These are phyloP conservation scores for Nakaseomyces glabratus DNA, from an alignment of 1,139 yeast genomes.

Conservation along the genomic window DNA sequence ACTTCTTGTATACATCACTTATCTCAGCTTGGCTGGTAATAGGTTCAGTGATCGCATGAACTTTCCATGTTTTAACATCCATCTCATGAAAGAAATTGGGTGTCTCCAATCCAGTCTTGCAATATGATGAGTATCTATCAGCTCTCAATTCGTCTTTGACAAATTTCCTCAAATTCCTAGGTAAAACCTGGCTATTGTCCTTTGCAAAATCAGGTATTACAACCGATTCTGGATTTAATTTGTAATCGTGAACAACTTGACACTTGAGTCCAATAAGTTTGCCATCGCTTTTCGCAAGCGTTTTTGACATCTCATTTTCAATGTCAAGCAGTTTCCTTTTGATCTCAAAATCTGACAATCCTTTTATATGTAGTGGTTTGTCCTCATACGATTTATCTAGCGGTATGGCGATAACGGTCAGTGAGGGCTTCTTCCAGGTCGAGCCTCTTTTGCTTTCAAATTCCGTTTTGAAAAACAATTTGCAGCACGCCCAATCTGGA, in stretches of 20 bases:
- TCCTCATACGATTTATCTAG: constrained; percentile 21
- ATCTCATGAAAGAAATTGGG: constrained; percentile 22
- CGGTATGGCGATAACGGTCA: constrained; percentile 28
- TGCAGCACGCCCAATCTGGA: constrained; percentile 19
- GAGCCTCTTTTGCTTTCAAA: constrained; percentile 10
- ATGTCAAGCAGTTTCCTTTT: constrained; percentile 11
- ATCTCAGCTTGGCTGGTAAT: constrained; percentile 11
- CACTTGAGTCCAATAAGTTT: constrained; percentile 18
- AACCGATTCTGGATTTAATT: constrained; percentile 11
- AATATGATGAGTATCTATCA: constrained; percentile 13
- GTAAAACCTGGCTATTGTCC: constrained; percentile 12
- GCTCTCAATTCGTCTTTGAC: constrained; percentile 14
- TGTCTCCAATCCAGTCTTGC: constrained; percentile 15
- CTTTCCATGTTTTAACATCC: constrained; percentile 27
- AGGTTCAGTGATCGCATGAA: constrained; percentile 14
- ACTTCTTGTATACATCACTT: constrained; percentile 15
- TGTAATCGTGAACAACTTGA: constrained; percentile 14
- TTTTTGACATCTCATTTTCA: constrained; percentile 8
- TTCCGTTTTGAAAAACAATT: constrained; percentile 23
- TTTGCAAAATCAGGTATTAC: constrained; percentile 14
- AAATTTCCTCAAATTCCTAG: constrained; percentile 16
- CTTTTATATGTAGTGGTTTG: constrained; percentile 15
- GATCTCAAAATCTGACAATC: constrained; percentile 11
- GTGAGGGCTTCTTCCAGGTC: constrained; percentile 17
- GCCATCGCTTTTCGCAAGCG: constrained; percentile 6